Evolutionary conservation across 192 early-diverging fungal genomes (phyloP), one percentile per base, ranked within the genome.

Genomic region (Coemansia reversa): DNA sequence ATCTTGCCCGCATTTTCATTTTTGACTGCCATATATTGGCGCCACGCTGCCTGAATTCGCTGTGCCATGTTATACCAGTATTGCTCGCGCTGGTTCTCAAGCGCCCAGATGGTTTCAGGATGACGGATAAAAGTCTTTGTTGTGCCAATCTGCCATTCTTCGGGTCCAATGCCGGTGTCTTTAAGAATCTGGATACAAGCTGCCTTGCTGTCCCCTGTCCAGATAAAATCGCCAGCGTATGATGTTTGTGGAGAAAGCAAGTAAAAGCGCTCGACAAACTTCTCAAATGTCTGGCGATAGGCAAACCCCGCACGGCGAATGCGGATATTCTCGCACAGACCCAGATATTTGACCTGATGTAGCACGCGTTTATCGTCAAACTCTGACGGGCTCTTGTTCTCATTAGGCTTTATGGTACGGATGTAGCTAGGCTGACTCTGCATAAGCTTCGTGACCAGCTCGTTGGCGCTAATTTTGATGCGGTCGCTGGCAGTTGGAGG

Each of bases 231-330:
- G 72, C 94, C 85, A 79, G 90, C 88, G 83, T 98, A 85, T 58
- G 92, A 86, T 62, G 95, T 90, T 67, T 78, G 64, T 22, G 85
- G 73, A 22, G 89, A 91, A 19, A 93, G 72, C 58, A 93, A 58
- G 72, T 91, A 93, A 68, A 93, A 93, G 22, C 88, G 83, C 70
- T 88, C 84, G 20, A 86, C 77, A 79, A 84, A 86, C 60, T 96
- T 96, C 55, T 95, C 93, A 74, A 94, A 97, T 5, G 91, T 93
- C 81, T 95, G 91, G 28, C 93, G 85, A 74, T 96, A 98, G 52
- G 94, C 97, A 79, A 96, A 99, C 28, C 97, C 97, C 0, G 97
- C 96, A n/a, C 97, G 88, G 27, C 94, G 84, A 29, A 99, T 93
- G 65, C 94, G 90, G 75, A 99, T 97, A 79, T 98, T 99, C 66